Evolutionary conservation across 371 early-diverging fungal genomes (phyloP).

Genomic region (Nosema granulosis): DNA sequence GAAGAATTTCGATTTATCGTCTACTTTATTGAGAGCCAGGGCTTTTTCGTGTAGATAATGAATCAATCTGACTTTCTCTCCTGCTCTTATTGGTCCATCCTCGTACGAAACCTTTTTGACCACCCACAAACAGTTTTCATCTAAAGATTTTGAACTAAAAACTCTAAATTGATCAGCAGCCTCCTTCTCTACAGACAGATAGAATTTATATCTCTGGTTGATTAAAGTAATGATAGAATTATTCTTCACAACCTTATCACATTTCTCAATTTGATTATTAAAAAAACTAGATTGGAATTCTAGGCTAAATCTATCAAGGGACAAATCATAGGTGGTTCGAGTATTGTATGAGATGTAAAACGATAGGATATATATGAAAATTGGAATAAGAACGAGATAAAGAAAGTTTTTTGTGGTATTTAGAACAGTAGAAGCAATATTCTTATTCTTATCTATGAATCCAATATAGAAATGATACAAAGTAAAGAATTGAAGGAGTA

Average conservation of each 20-base stretch:
- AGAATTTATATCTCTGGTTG: not conserved
- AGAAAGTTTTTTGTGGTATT: not conserved
- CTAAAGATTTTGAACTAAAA: not conserved
- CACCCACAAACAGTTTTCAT: not conserved
- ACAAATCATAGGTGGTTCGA: not conserved
- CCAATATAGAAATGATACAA: not conserved
- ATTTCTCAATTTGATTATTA: not conserved
- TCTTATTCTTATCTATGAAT: not conserved
- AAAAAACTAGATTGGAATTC: not conserved
- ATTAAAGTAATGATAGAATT: conserved; percentile 12
- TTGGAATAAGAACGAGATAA: not conserved
- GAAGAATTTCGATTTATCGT: conserved; percentile 7
- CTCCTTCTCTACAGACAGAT: not conserved
- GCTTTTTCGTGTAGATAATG: not conserved
- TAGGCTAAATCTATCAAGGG: not conserved
- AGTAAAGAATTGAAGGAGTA: not conserved
- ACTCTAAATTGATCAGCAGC: no score
- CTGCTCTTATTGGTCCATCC: not conserved
- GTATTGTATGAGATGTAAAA: not conserved
- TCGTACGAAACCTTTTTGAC: not conserved
- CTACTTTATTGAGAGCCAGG: conserved; percentile 1
- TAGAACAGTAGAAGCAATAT: not conserved
- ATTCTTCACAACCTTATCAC: not conserved
- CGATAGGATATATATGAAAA: not conserved
- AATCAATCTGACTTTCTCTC: not conserved